Conservation (phyloP, 495 filamentous ascomycete species). For the Xylaria acuta region DNA sequence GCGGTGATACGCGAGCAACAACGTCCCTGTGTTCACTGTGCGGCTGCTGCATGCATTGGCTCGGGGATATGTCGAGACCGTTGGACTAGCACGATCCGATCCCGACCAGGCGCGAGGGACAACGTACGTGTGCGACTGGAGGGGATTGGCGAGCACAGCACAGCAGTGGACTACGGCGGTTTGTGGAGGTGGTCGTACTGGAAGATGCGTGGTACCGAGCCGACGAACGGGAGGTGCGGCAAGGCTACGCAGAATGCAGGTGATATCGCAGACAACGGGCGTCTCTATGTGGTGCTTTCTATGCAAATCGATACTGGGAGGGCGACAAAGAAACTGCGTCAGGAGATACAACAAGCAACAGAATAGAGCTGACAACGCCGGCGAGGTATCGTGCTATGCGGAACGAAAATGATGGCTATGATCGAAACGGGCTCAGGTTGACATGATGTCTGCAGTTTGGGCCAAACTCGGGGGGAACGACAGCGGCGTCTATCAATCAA, state of each 20-base stretch:
- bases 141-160: neutral
- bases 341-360: conserved; percentile 15
- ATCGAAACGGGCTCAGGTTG: neutral
- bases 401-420: conserved; percentile 18
- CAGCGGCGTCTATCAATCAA: conserved; percentile 21
- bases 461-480: conserved; percentile 2
- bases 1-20: conserved; percentile 23
- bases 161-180: neutral
- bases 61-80: conserved; percentile 27
- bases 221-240: conserved; percentile 9
- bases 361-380: conserved; percentile 21
- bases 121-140: conserved; percentile 20
- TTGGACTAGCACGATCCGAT: conserved; percentile 24
- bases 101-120: conserved; percentile 12
- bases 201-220: conserved; percentile 21
- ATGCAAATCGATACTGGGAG: neutral
- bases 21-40: conserved; percentile 33
- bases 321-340: conserved; percentile 15
- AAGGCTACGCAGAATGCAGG: conserved; percentile 8
- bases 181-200: neutral
- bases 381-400: conserved; percentile 16
- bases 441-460: conserved; percentile 1
- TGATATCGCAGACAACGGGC: conserved; percentile 2
- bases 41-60: conserved; percentile 34
- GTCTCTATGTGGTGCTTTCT: conserved; percentile 19